A percentile compares a stretch with the other conserved stretches of the same genome.
phyloP scores from a whole-genome alignment of 75 land plant genomes.

The Gnetum montanum region DNA sequence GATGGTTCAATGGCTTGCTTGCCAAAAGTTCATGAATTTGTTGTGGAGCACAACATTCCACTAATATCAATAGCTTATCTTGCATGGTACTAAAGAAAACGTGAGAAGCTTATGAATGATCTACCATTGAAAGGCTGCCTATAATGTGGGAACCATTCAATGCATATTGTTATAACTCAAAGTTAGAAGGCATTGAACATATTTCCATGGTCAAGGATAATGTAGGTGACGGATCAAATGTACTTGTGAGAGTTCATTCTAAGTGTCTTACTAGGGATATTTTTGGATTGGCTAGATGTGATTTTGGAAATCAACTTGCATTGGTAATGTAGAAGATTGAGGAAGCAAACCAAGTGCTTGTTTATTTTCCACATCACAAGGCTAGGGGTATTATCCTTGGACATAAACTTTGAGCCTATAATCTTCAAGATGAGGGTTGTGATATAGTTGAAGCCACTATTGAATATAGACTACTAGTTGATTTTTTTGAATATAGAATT shows the following conservation, averaged over 20 bases:
- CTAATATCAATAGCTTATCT: constrained; percentile 75
- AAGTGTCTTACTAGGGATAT: constrained; percentile 96
- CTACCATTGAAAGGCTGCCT: constrained; percentile 57
- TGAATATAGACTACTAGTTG: constrained; percentile 82
- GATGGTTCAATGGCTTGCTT: constrained; percentile 71
- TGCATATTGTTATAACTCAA: constrained; percentile 68
- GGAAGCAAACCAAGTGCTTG: constrained; percentile 70
- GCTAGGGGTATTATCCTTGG: constrained; percentile 96
- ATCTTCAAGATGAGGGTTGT: constrained; percentile 83
- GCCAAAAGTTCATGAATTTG: constrained; percentile 34
- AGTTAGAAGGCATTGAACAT: constrained; percentile 90
- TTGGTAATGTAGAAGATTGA: constrained; percentile 81
- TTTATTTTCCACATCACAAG: constrained; percentile 95
- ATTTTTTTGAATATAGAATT: constrained; percentile 93
- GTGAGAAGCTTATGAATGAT: constrained; percentile 62
- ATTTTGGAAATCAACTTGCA: constrained; percentile 87
- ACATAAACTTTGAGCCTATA: constrained; percentile 87
- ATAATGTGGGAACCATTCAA: constrained; percentile 82
- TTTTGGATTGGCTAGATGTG: constrained; percentile 91
- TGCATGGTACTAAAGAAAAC: constrained; percentile 66
- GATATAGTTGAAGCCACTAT: constrained; percentile 97
- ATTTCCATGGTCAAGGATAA: constrained; percentile 91
- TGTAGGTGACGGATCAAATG: constrained; percentile 83
- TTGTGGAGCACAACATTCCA: constrained; percentile 42
- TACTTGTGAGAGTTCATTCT: constrained; percentile 90